Evolutionary conservation across 257 asterid genomes (phyloP).

Genomic region (Solanum bulbocastanum): DNA sequence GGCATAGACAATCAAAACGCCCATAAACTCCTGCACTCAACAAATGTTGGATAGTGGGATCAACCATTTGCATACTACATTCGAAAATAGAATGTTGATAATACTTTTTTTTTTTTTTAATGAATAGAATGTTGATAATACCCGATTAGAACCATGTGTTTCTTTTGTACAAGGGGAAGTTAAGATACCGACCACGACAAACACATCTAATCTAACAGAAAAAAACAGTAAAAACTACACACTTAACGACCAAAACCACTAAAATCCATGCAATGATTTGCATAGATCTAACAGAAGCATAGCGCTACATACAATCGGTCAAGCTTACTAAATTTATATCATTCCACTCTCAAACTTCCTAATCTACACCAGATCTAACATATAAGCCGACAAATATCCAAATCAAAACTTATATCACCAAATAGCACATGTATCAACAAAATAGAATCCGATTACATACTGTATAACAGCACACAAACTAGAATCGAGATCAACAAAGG

Average conservation of each 20-base stretch:
- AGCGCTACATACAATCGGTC: neutral
- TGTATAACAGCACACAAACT: neutral
- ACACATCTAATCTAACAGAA: neutral
- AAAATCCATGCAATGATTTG: neutral
- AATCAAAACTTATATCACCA: neutral
- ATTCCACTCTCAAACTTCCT: neutral
- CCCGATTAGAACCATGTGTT: neutral
- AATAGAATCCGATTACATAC: neutral
- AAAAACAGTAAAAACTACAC: neutral
- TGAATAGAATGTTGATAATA: neutral
- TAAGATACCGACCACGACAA: neutral
- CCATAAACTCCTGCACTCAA: neutral
- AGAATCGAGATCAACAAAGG: neutral
- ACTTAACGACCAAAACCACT: neutral
- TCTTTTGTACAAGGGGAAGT: neutral
- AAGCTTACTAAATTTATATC: neutral
- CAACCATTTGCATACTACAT: neutral
- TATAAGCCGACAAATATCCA: neutral
- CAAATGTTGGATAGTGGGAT: neutral
- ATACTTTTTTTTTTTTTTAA: too few species aligned
- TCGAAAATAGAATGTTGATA: neutral
- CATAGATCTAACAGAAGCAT: neutral
- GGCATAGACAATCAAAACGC: neutral
- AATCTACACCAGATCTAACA: slow-evolving; percentile 2
- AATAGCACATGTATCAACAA: neutral